phyloP scores from a whole-genome alignment of 2,329 filamentous ascomycete genomes.

The Pestalotiopsis sp. region DNA sequence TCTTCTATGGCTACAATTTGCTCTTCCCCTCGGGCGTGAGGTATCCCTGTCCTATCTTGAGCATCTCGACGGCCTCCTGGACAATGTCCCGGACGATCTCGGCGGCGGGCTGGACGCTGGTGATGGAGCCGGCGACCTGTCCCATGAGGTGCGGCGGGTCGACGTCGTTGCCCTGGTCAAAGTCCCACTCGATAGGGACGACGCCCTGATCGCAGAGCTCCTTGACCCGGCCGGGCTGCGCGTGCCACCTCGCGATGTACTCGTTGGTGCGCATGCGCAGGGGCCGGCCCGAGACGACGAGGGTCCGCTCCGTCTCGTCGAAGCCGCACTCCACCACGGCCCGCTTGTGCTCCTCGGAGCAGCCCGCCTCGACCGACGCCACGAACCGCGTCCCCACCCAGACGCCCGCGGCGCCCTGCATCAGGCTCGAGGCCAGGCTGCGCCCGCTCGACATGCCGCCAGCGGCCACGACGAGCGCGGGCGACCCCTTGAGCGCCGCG shows the following conservation, averaged over 20 bases:
- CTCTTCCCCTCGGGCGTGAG: constrained; percentile 35
- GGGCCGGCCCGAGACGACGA: constrained; percentile 82
- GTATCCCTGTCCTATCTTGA: constrained; percentile 65
- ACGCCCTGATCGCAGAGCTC: constrained; percentile 76
- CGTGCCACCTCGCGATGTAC: constrained; percentile 83
- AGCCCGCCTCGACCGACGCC: constrained; percentile 78
- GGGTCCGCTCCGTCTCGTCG: constrained; percentile 78
- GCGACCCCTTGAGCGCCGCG: constrained; percentile 66
- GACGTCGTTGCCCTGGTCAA: constrained; percentile 80
- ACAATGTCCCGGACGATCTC: constrained; percentile 94
- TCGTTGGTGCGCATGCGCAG: constrained; percentile 81
- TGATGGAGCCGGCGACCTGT: constrained; percentile 81
- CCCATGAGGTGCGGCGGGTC: constrained; percentile 93
- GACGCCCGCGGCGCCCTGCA: constrained; percentile 85
- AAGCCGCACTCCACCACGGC: constrained; percentile 80
- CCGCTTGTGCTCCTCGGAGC: constrained; percentile 80
- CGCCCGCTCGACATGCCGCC: constrained; percentile 86
- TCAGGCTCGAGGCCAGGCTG: constrained; percentile 77
- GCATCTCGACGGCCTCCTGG: constrained; percentile 68
- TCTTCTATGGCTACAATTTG: not conserved
- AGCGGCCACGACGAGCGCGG: constrained; percentile 83
- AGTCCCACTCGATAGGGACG: constrained; percentile 80
- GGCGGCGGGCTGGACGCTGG: constrained; percentile 76
- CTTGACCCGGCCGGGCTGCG: constrained; percentile 72
- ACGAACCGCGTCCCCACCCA: constrained; percentile 97